These are phyloP conservation scores for Neurospora hispaniola DNA, from an alignment of 495 filamentous ascomycete species.

Conservation along the genomic window DNA sequence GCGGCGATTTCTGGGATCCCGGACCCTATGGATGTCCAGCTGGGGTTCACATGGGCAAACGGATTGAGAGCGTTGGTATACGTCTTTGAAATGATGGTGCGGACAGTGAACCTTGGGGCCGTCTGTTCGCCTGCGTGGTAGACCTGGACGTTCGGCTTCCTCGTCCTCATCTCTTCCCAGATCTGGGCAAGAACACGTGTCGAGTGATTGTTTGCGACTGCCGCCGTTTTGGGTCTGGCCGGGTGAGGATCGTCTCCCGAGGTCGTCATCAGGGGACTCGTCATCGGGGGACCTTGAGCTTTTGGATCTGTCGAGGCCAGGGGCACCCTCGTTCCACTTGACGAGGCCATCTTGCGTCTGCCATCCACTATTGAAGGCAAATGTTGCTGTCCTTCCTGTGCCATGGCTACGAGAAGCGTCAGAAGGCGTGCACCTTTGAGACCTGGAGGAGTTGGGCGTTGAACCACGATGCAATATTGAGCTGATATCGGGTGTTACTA, in stretches of 20 bases:
- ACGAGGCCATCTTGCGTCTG: not conserved
- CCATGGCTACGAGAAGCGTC: not conserved
- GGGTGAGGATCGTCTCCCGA: not conserved
- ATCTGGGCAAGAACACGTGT: slow-evolving; percentile 8
- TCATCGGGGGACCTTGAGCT: not conserved
- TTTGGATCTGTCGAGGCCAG: not conserved
- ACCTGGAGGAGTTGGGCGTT: not conserved
- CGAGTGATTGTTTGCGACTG: slow-evolving; percentile 3
- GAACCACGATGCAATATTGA: not conserved
- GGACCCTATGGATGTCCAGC: not conserved
- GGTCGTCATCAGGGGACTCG: not conserved
- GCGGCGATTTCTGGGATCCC: slow-evolving; percentile 3
- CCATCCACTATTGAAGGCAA: not conserved
- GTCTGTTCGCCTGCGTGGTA: not conserved
- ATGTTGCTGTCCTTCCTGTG: not conserved
- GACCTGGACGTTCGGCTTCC: not conserved
- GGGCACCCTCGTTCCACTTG: not conserved
- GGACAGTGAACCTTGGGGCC: not conserved
- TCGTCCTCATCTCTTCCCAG: not conserved
- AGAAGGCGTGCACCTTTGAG: not conserved
- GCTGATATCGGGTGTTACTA: not conserved
- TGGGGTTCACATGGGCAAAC: not conserved
- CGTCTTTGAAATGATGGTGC: not conserved
- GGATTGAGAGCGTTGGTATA: slow-evolving; percentile 10
- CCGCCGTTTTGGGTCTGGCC: not conserved